Base-by-base conservation (phyloP, 495 filamentous ascomycete genomes). In the Daldinia caldariorum region DNA sequence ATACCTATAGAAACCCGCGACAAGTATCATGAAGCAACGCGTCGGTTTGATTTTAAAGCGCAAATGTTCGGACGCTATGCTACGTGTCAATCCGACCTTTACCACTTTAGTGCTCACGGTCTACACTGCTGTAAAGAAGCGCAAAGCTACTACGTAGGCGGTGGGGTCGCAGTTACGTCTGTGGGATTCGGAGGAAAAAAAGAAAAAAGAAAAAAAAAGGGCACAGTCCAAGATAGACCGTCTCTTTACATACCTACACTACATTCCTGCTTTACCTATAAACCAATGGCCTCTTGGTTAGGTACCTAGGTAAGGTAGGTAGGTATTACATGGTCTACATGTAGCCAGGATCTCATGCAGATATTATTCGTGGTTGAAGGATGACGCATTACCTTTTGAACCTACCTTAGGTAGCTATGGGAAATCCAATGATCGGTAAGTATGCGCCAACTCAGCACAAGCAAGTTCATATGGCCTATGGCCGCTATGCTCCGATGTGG, bases 381-480 rank as follows among this genome's bases (percentile, higher is more conserved):
- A 60, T 70, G 67, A 63, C 56, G 56, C 45, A 58, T n/a, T 32
- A 32, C 31, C 31, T 64, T 10, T n/a, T 26, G n/a, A n/a, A 26
- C 26, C 26, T 26, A 26, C n/a, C 35, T 14, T 13, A 67, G 47
- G 26, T 58, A 61, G 47, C 34, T 58, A 61, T 62, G 39, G 51
- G 58, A 62, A 26, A 53, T 55, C 58, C 63, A 71, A 67, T 67
- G 55, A 54, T 55, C 53, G 53, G 39, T 54, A 47, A 58, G 67
- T 35, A 35, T 54, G 10, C 45, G 37, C 43, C 41, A 58, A 31
- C 39, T 31, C 39, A 58, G 35, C 26, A 26, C 26, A 26, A 26
- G 26, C 37, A 38, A 65, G 63, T 50, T 63, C 69, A 67, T 72
- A 60, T 72, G 69, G 34, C 22, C 49, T 72, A 60, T 72, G 69